A percentile compares a stretch with the other conserved stretches of the same genome.
These are phyloP conservation scores for Chionographis japonica DNA, from an alignment of 106 monocot genomes.

Conservation along the genomic window DNA sequence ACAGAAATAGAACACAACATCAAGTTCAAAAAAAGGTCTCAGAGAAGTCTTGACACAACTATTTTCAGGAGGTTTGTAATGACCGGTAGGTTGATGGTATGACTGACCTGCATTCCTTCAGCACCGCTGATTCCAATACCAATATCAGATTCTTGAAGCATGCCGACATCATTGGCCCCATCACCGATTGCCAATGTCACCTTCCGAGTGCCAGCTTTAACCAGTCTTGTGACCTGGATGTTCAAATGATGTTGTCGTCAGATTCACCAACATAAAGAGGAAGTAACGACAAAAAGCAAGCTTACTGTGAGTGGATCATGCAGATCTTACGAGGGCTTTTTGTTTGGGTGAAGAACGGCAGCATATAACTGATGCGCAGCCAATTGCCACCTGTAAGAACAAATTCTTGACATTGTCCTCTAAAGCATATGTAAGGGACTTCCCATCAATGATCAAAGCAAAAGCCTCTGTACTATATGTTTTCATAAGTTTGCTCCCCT, in stretches of 20 bases:
- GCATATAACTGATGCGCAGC: conserved; percentile 93
- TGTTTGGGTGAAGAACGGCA: conserved; percentile 96
- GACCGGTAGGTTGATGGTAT: not conserved
- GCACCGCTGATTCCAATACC: conserved; percentile 91
- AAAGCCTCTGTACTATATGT: conserved; percentile 39
- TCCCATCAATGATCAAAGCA: conserved; percentile 90
- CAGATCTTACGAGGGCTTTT: conserved; percentile 73
- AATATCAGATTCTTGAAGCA: conserved; percentile 99
- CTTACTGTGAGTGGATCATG: not conserved
- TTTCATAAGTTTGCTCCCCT: conserved; percentile 34
- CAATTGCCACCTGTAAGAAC: conserved; percentile 64
- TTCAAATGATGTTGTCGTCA: conserved; percentile 1
- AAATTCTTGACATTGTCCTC: conserved; percentile 55
- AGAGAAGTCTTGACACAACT: too few species aligned
- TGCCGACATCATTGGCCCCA: conserved; percentile 97
- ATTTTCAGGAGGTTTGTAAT: too few species aligned
- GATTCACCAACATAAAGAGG: not conserved
- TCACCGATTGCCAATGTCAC: conserved; percentile 90
- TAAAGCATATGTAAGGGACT: conserved; percentile 76
- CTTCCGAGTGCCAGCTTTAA: conserved; percentile 61
- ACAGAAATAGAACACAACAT: too few species aligned
- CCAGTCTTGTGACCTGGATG: conserved; percentile 84
- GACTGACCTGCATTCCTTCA: conserved; percentile 94
- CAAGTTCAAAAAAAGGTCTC: too few species aligned
- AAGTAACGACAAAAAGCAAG: not conserved